Evolutionary conservation across 305 asterid genomes (phyloP).

Genomic region (Rubia balearica): DNA sequence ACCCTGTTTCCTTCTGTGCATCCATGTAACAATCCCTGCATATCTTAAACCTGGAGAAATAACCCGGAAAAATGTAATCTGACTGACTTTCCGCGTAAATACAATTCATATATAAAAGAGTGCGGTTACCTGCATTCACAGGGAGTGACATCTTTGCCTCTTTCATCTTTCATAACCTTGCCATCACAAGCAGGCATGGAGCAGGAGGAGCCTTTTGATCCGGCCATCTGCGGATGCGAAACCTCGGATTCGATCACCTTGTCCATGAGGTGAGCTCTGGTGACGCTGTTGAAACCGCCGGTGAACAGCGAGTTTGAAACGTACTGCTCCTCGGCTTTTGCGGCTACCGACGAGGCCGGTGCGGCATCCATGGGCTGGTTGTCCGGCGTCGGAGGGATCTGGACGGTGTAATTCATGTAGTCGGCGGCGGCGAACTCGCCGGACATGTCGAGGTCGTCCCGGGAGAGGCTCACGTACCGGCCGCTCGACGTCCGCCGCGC

Average conservation of each 20-base stretch:
- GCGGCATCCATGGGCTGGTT: conserved; percentile 43
- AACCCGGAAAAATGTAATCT: background rate
- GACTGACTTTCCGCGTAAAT: background rate
- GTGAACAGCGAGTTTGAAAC: conserved; percentile 46
- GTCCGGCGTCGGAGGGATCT: conserved; percentile 48
- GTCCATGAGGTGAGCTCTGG: conserved; percentile 50
- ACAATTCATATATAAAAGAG: too few relatives aligned
- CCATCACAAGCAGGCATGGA: conserved; percentile 50
- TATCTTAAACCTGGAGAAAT: conserved; percentile 34
- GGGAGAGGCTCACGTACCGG: conserved; percentile 36
- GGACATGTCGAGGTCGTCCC: conserved; percentile 39
- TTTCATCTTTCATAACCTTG: conserved; percentile 43
- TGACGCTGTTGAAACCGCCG: conserved; percentile 47
- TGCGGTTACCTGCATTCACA: conserved; percentile 61
- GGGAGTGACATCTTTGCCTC: conserved; percentile 40
- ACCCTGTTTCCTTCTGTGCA: conserved; percentile 42
- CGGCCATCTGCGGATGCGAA: conserved; percentile 48
- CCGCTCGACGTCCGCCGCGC: conserved; percentile 45
- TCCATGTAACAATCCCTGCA: conserved; percentile 55
- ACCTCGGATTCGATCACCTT: conserved; percentile 48
- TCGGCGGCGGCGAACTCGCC: conserved; percentile 39
- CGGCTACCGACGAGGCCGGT: conserved; percentile 22
- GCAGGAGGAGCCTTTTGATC: conserved; percentile 41
- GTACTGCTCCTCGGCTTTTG: conserved; percentile 49
- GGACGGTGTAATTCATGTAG: conserved; percentile 50